phyloP scores from a whole-genome alignment of 768 basidiomycete species.

The Tricholoma furcatifolium region DNA sequence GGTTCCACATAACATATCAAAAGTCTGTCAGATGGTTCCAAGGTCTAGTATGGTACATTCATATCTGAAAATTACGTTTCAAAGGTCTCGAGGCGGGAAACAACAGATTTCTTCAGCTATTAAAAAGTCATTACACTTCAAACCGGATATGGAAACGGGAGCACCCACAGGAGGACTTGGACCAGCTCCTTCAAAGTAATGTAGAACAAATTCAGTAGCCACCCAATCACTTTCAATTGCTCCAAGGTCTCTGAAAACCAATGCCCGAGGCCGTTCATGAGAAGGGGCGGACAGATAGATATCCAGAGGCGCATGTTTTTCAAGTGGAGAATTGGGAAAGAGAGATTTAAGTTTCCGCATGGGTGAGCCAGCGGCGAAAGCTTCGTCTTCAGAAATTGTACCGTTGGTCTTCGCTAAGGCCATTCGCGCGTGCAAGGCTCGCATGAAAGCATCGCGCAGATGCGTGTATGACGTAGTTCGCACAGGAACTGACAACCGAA shows the following conservation, averaged over 20 bases:
- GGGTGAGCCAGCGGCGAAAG: conserved; percentile 55
- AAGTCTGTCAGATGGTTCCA: no score
- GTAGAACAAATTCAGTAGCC: conserved; percentile 66
- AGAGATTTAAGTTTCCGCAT: conserved; percentile 72
- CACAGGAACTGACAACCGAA: conserved; percentile 60
- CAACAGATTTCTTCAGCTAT: conserved; percentile 53
- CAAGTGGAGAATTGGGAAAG: conserved; percentile 67
- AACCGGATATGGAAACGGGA: background rate
- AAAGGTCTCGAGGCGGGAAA: conserved; percentile 36
- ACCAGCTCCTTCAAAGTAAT: conserved; percentile 71
- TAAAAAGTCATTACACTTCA: background rate
- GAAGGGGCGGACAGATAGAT: conserved; percentile 63
- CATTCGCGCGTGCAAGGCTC: conserved; percentile 66
- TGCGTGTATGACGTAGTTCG: conserved; percentile 76
- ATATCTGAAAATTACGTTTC: conserved; percentile 19
- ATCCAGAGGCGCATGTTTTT: conserved; percentile 69
- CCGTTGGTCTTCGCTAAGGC: conserved; percentile 49
- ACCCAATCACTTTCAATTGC: conserved; percentile 73
- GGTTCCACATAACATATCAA: no score
- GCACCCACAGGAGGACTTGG: conserved; percentile 68
- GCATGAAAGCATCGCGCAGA: conserved; percentile 80
- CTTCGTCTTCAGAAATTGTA: conserved; percentile 56
- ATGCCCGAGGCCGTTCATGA: conserved; percentile 44
- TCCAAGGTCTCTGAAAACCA: conserved; percentile 74
- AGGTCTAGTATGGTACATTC: background rate